Conservation (phyloP, 495 filamentous ascomycete species). For the Tetracladium marchalianum region DNA sequence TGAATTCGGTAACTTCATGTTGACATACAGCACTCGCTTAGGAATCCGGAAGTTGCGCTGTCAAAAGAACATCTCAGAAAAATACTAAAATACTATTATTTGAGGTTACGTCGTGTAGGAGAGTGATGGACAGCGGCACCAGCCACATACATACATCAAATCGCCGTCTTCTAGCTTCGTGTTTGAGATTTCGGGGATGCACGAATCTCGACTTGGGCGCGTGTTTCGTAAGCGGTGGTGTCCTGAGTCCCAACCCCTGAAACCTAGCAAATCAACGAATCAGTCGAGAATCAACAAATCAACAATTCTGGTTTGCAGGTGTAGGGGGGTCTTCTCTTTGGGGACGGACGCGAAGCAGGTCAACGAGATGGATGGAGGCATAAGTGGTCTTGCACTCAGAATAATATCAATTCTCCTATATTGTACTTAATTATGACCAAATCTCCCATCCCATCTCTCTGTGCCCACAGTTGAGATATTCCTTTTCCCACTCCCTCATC, state of each 20-base stretch:
- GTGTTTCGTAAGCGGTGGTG: conserved; percentile 12
- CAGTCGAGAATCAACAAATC: background rate
- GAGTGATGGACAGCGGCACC: background rate
- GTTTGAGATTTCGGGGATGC: conserved; percentile 16
- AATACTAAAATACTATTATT: background rate
- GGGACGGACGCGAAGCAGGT: background rate
- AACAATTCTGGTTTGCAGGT: background rate
- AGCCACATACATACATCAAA: background rate
- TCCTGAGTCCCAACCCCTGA: background rate
- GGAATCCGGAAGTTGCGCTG: too few relatives aligned
- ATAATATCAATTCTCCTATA: background rate
- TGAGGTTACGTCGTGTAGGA: conserved; percentile 1
- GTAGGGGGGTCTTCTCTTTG: background rate
- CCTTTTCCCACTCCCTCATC: background rate
- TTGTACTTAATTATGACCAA: background rate
- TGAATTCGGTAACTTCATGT: too few relatives aligned
- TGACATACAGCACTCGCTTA: too few relatives aligned
- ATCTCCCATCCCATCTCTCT: background rate
- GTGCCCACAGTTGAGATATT: background rate
- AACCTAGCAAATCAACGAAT: background rate
- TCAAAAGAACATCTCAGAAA: too few relatives aligned
- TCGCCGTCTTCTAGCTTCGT: conserved; percentile 10
- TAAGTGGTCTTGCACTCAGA: background rate
- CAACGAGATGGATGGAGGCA: background rate
- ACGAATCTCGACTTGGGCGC: conserved; percentile 9